Evolutionary conservation across 768 basidiomycete genomes (phyloP).

Genomic region (Termitomyces sp.): DNA sequence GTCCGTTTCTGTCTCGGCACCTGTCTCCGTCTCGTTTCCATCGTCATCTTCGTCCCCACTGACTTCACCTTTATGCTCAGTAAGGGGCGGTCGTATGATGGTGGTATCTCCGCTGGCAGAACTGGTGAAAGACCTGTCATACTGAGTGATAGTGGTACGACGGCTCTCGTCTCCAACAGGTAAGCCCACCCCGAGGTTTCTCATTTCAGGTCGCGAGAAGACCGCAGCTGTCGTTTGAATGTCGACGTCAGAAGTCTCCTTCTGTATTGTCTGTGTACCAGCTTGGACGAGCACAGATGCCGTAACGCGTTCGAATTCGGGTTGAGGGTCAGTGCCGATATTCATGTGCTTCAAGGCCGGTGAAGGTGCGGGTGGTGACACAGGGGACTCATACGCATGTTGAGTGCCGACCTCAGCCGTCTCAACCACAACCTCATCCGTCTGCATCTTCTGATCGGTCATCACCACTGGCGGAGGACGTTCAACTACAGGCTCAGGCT

Average conservation of each 20-base stretch:
- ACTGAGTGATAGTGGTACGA: slow-evolving; percentile 44
- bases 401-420: slow-evolving; percentile 48
- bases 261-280: slow-evolving; percentile 32
- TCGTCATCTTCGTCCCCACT: slow-evolving; percentile 30
- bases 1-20: slow-evolving; percentile 66
- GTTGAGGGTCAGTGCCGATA: slow-evolving; percentile 32
- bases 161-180: slow-evolving; percentile 17
- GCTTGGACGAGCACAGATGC: slow-evolving; percentile 21
- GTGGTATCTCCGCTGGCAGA: slow-evolving; percentile 32
- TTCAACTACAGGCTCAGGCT: slow-evolving; percentile 19
- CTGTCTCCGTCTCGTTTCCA: slow-evolving; percentile 61
- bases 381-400: slow-evolving; percentile 28
- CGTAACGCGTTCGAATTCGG: slow-evolving; percentile 12
- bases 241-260: slow-evolving; percentile 25
- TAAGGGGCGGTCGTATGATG: slow-evolving; percentile 34
- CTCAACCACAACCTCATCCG: slow-evolving; percentile 30
- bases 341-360: slow-evolving; percentile 25
- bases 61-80: slow-evolving; percentile 12
- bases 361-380: slow-evolving; percentile 22
- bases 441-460: slow-evolving; percentile 41
- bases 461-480: slow-evolving; percentile 15
- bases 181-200: slow-evolving; percentile 12
- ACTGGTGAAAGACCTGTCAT: slow-evolving; percentile 29
- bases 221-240: slow-evolving; percentile 18
- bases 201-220: slow-evolving; percentile 10